Evolutionary conservation across 2,329 filamentous ascomycete species (phyloP).

Genomic region (Fusarium veterinarium): DNA sequence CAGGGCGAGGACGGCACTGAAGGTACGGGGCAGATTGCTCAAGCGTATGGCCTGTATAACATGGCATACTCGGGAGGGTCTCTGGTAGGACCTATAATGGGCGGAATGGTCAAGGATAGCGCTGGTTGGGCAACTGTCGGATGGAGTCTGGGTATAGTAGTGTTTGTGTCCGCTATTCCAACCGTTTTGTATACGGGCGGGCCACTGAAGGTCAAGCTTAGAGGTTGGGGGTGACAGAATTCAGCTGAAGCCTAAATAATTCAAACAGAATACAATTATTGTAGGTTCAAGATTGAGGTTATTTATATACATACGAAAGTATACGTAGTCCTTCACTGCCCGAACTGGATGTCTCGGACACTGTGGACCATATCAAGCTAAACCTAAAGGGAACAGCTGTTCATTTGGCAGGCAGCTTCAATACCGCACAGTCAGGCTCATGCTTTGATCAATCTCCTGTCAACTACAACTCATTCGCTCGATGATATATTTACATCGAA

Average conservation of each 20-base stretch:
- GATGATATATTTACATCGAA: not conserved
- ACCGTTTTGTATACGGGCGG: slow-evolving; percentile 48
- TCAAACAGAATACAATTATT: not conserved
- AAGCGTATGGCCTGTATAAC: slow-evolving; percentile 52
- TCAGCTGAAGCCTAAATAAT: not conserved
- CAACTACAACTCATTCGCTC: not conserved
- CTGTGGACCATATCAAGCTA: slow-evolving; percentile 25
- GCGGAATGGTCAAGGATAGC: slow-evolving; percentile 49
- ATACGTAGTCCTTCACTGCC: not conserved
- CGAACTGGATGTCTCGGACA: not conserved
- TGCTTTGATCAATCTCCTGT: slow-evolving; percentile 3
- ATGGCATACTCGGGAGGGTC: slow-evolving; percentile 50
- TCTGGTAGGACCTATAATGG: slow-evolving; percentile 49
- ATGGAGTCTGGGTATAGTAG: slow-evolving; percentile 47
- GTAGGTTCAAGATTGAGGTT: not conserved
- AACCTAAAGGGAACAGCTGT: slow-evolving; percentile 24
- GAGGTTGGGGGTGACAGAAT: slow-evolving; percentile 40
- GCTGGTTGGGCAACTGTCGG: slow-evolving; percentile 50
- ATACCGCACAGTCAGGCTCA: not conserved
- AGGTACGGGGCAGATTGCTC: slow-evolving; percentile 47
- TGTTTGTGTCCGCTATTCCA: slow-evolving; percentile 44
- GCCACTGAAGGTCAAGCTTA: slow-evolving; percentile 30
- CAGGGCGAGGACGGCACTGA: slow-evolving; percentile 37
- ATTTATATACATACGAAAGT: not conserved
- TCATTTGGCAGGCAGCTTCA: slow-evolving; percentile 14